These are phyloP conservation scores for Calocybe gambosa DNA, from an alignment of 1,284 basidiomycete genomes.

Conservation along the genomic window DNA sequence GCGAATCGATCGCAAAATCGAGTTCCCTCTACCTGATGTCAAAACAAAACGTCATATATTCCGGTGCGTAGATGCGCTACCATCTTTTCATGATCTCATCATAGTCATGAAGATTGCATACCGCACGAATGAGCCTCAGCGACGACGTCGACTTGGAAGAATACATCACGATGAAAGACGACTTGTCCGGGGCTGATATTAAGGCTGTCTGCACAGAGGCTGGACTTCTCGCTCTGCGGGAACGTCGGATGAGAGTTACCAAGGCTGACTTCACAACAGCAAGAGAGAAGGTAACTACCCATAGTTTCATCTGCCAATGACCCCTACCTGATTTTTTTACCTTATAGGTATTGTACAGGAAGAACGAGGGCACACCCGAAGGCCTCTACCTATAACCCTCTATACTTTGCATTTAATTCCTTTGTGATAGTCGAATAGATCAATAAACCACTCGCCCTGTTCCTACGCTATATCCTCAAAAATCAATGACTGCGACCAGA, in stretches of 20 bases:
- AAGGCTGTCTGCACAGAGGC: conserved; percentile 98
- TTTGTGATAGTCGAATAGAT: conserved; percentile 3
- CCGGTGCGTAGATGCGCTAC: conserved; percentile 42
- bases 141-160: conserved; percentile 96
- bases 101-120: conserved; percentile 65
- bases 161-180: conserved; percentile 94
- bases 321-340: neutral
- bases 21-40: conserved; percentile 90
- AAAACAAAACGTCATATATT: conserved; percentile 99
- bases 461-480: too few species aligned
- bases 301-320: neutral
- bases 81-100: neutral
- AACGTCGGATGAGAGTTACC: conserved; percentile 94
- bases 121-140: conserved; percentile 89
- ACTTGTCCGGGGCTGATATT: conserved; percentile 96
- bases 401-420: conserved; percentile 5
- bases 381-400: conserved; percentile 63
- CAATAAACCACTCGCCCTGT: too few species aligned
- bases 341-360: conserved; percentile 76
- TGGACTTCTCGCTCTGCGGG: conserved; percentile 88
- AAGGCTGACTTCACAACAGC: conserved; percentile 87
- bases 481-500: too few species aligned
- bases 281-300: conserved; percentile 70
- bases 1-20: conserved; percentile 98
- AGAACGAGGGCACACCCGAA: conserved; percentile 90